Percentiles rank a stretch among this genome's conserved stretches.
Conservation (phyloP, 306 rosid genomes). For the Quercus wislizeni region DNA sequence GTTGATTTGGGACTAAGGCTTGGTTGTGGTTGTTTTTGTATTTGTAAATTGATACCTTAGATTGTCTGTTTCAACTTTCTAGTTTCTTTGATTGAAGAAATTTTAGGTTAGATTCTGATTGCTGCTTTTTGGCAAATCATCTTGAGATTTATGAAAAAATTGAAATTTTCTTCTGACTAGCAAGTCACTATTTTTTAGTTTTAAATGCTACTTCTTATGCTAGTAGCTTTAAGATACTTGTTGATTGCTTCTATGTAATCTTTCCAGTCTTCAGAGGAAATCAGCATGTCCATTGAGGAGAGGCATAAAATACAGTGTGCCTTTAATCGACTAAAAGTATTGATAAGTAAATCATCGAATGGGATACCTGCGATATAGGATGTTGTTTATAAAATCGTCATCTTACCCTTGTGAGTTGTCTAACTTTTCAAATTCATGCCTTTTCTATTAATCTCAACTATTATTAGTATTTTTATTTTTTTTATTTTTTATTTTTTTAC, state of each 20-base stretch:
- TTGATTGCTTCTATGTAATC: constrained; percentile 1
- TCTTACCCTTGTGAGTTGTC: constrained; percentile 27
- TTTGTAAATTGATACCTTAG: no score
- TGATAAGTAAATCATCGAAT: constrained; percentile 13
- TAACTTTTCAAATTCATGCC: background rate
- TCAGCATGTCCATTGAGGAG: constrained; percentile 47
- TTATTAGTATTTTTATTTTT: no score
- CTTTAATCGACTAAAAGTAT: constrained; percentile 32
- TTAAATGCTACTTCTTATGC: background rate
- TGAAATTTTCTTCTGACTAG: constrained; percentile 4
- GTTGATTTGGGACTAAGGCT: background rate
- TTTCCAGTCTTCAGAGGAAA: constrained; percentile 49
- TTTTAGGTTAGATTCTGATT: background rate
- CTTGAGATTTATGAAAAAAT: background rate
- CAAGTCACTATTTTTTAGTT: background rate
- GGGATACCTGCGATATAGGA: constrained; percentile 11
- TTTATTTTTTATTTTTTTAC: no score
- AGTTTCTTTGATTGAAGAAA: background rate
- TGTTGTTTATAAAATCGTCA: constrained; percentile 4
- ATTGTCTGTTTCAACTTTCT: background rate
- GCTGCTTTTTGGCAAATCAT: background rate
- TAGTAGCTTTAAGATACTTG: background rate
- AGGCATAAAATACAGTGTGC: constrained; percentile 40
- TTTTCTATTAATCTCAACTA: background rate
- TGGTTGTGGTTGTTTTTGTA: no score